Percentiles rank a stretch among this genome's conserved stretches.
These are phyloP conservation scores for Melanopsichium pennsylvanicum DNA, from an alignment of 1,284 basidiomycete genomes.

Conservation along the genomic window DNA sequence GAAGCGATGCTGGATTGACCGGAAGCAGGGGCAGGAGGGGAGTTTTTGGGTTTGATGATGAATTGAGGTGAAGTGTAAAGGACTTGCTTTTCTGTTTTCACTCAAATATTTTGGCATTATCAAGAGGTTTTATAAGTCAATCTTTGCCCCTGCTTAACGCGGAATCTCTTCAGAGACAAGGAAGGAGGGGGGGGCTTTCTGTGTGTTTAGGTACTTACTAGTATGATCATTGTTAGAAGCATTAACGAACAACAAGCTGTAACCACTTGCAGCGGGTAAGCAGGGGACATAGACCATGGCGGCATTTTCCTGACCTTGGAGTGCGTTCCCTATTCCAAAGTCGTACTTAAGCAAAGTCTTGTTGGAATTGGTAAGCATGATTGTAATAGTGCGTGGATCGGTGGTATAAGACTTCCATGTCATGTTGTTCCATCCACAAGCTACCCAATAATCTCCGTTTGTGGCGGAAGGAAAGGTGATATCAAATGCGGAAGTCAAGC, in stretches of 20 bases:
- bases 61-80: conserved; percentile 23
- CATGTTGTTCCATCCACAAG: conserved; percentile 40
- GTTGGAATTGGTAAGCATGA: conserved; percentile 33
- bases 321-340: conserved; percentile 34
- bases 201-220: conserved; percentile 10
- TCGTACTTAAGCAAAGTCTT: conserved; percentile 33
- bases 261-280: conserved; percentile 4
- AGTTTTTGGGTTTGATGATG: conserved; percentile 25
- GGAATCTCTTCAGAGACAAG: no score
- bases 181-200: not conserved
- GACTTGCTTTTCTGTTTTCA: conserved; percentile 9
- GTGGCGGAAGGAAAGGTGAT: conserved; percentile 28
- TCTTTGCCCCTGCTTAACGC: no score
- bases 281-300: conserved; percentile 39
- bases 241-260: conserved; percentile 25
- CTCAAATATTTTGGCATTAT: no score
- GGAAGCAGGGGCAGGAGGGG: conserved; percentile 18
- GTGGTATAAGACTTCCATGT: conserved; percentile 9
- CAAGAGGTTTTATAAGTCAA: no score
- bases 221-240: conserved; percentile 18
- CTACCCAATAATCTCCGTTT: conserved; percentile 45
- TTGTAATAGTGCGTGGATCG: conserved; percentile 15
- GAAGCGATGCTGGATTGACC: conserved; percentile 16
- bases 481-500: not conserved
- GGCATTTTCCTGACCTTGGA: conserved; percentile 15